These are phyloP conservation scores for Epichloe uncinata DNA, from an alignment of 2,329 filamentous ascomycete genomes.

Conservation along the genomic window DNA sequence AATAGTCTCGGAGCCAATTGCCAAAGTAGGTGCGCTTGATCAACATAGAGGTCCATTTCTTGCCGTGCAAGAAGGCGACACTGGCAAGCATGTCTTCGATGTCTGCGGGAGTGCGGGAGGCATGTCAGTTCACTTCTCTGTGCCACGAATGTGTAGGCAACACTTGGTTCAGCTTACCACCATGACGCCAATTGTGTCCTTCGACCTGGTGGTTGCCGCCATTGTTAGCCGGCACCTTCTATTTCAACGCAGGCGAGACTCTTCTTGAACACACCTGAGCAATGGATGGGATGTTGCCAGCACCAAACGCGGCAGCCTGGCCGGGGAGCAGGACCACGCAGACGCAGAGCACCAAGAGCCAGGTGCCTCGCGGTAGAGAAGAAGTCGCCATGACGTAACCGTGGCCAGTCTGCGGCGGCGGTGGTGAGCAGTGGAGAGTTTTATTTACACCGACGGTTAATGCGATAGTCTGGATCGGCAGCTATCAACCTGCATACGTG, in stretches of 20 bases:
- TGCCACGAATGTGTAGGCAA: not conserved
- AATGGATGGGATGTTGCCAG: constrained; percentile 59
- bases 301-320: constrained; percentile 49
- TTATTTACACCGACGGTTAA: not conserved
- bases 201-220: constrained; percentile 35
- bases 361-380: constrained; percentile 31
- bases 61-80: constrained; percentile 61
- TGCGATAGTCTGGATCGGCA: not conserved
- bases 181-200: constrained; percentile 57
- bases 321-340: constrained; percentile 44
- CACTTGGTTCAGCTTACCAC: constrained; percentile 28
- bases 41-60: constrained; percentile 74
- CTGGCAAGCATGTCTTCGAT: constrained; percentile 74
- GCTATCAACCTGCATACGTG: not conserved
- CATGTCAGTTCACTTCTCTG: not conserved
- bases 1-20: constrained; percentile 80
- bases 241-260: not conserved
- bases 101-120: constrained; percentile 34
- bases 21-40: constrained; percentile 72
- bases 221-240: not conserved
- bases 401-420: not conserved
- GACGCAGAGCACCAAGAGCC: constrained; percentile 39
- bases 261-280: constrained; percentile 24
- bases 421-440: not conserved
- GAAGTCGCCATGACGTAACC: constrained; percentile 33